Evolutionary conservation across 75 land plant species (phyloP).

Genomic region (Selaginella moellendorffii): DNA sequence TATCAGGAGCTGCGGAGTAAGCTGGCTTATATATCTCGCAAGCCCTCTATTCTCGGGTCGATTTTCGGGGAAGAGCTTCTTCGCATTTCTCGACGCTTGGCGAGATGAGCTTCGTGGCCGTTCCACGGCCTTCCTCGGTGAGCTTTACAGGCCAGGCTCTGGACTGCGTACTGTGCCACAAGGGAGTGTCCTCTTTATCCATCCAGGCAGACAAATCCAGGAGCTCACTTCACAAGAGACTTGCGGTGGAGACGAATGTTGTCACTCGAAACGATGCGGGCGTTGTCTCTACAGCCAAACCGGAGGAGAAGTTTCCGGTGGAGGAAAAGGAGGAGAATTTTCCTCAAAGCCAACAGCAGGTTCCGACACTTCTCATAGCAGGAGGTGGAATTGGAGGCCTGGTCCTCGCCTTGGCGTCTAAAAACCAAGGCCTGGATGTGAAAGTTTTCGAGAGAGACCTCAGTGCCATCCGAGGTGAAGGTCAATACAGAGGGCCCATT

Average conservation of each 20-base stretch:
- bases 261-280: too few relatives aligned
- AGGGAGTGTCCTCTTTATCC: too few relatives aligned
- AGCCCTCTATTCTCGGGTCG: too few relatives aligned
- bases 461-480: slow-evolving; percentile 88
- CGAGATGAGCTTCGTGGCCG: too few relatives aligned
- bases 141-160: too few relatives aligned
- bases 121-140: too few relatives aligned
- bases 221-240: background rate
- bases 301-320: background rate
- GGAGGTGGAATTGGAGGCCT: slow-evolving; percentile 94
- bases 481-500: slow-evolving; percentile 89
- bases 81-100: too few relatives aligned
- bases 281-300: background rate
- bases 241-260: background rate
- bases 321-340: background rate
- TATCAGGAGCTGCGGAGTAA: too few relatives aligned
- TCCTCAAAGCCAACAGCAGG: background rate
- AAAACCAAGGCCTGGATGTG: slow-evolving; percentile 70
- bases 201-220: too few relatives aligned
- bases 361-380: slow-evolving; percentile 41
- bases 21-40: too few relatives aligned
- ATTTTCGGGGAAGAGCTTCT: too few relatives aligned
- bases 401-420: slow-evolving; percentile 77
- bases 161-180: too few relatives aligned
- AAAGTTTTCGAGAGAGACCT: slow-evolving; percentile 76